phyloP scores from a whole-genome alignment of 2,329 filamentous ascomycete species.

The Didymella pomorum region DNA sequence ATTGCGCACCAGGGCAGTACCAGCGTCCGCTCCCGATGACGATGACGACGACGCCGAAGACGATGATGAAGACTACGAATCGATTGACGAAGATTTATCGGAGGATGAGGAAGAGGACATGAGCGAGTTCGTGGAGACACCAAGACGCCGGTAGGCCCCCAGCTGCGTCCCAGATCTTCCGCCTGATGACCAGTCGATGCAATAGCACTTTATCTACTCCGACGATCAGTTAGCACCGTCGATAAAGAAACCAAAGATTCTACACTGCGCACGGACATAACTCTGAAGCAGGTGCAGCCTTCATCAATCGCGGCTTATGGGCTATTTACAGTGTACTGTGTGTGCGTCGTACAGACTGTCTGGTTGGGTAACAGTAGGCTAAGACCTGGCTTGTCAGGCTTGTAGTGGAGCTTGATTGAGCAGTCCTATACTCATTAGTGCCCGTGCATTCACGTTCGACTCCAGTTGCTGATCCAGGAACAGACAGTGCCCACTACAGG shows the following conservation, averaged over 20 bases:
- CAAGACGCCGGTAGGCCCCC: conserved; percentile 16
- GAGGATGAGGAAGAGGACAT: conserved; percentile 25
- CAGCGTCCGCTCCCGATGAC: conserved; percentile 8
- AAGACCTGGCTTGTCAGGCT: not conserved
- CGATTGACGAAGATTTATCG: conserved; percentile 17
- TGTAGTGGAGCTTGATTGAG: conserved; percentile 4
- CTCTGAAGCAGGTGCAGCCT: not conserved
- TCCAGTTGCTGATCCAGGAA: not conserved
- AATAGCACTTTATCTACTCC: not conserved
- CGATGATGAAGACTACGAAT: conserved; percentile 33
- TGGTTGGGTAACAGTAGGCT: not conserved
- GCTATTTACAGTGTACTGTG: not conserved
- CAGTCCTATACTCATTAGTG: not conserved
- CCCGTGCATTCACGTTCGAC: not conserved
- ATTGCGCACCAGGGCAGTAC: conserved; percentile 23
- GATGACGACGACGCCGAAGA: conserved; percentile 21
- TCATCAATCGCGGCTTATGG: not conserved
- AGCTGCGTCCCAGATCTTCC: not conserved
- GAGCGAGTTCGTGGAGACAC: conserved; percentile 28
- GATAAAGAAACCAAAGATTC: not conserved
- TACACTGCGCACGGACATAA: too few species aligned
- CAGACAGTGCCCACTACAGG: not conserved
- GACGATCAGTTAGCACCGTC: not conserved
- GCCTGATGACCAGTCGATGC: not conserved
- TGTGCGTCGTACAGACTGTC: not conserved